Percentiles rank a stretch among this genome's conserved stretches.
phyloP scores from a whole-genome alignment of 306 rosid species.

The Argentina anserina region DNA sequence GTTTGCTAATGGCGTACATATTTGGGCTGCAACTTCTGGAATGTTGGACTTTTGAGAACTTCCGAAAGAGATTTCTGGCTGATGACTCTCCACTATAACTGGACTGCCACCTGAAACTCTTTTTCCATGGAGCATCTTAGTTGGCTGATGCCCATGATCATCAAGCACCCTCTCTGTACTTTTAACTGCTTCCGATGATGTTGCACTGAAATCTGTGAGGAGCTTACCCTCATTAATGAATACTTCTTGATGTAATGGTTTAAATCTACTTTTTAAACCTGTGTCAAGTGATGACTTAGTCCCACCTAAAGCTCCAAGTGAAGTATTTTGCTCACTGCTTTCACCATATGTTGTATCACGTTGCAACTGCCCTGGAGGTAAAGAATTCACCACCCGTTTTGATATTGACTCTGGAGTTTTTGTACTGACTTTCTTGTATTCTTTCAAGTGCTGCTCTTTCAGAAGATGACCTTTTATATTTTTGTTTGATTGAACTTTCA shows the following conservation, averaged over 20 bases:
- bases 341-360: conserved; percentile 10
- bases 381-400: conserved; percentile 14
- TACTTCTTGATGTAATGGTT: conserved; percentile 22
- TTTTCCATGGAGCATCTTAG: conserved; percentile 4
- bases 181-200: conserved; percentile 23
- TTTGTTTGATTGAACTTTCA: conserved; percentile 26
- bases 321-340: conserved; percentile 14
- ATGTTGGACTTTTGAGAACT: conserved; percentile 11
- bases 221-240: conserved; percentile 32
- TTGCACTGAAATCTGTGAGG: conserved; percentile 20
- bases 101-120: conserved; percentile 19
- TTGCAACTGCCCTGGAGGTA: conserved; percentile 23
- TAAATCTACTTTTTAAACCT: conserved; percentile 15
- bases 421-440: conserved; percentile 19
- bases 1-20: conserved; percentile 20
- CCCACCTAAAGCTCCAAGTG: conserved; percentile 11
- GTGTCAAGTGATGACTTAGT: conserved; percentile 18
- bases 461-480: conserved; percentile 24
- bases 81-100: conserved; percentile 22
- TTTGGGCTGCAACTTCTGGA: conserved; percentile 30
- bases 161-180: conserved; percentile 25
- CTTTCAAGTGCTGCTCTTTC: conserved; percentile 19
- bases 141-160: conserved; percentile 22
- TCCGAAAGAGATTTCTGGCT: conserved; percentile 18
- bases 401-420: conserved; percentile 8